Evolutionary conservation across 129 eudicot species (phyloP), one percentile per base, ranked within the genome.

Genomic region (Artemisia tridentata): DNA sequence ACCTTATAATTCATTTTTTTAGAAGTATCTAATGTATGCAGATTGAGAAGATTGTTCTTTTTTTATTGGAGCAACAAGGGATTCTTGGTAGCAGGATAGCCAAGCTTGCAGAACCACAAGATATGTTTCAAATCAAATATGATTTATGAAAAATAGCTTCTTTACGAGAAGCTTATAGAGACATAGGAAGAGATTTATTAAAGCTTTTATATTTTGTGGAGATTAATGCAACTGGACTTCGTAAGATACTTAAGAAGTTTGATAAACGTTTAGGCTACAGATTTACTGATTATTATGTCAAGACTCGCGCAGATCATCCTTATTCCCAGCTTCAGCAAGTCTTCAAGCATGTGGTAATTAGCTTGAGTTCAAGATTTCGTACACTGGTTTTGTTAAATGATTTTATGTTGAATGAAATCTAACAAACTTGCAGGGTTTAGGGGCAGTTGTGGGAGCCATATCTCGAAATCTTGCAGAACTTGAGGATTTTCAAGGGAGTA

Each of bases 291-390:
- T 87, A 93, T 76, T 89, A 93, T 65, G 97, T 93, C 73, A 83
- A 85, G 73, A 87, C 95, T 65, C 96, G 98, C 29, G 95, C 95
- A 45, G 90, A 87, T 82, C 98, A 93, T 82, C 98, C 98, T 82
- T 93, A 87, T 80, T 93, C 98, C 63, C 96, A 87, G 80, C 96
- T 93, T 79, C 97, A 85, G 77, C 96, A 93, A 82, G 90, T 93
- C 52, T 93, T 93, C 79, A 85, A 89, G 95, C 98, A 93, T 60
- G 97, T 87, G 95, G 96, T 86, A 86, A 78, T 62, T 62, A 64
- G 62, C 75, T 58, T 7, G 49, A 45, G 38, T 54, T 17, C 66
- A 41, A 45, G 68, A 11, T n/a, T 18, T 49, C 50, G 21, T 53
- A 49, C 18, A 48, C 12, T 27, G 23, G 43, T 8, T 29, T 59